A percentile compares a stretch with the other conserved stretches of the same genome.
Evolutionary conservation across 305 asterid genomes (phyloP).

Genomic region (Fraxinus dipetala): DNA sequence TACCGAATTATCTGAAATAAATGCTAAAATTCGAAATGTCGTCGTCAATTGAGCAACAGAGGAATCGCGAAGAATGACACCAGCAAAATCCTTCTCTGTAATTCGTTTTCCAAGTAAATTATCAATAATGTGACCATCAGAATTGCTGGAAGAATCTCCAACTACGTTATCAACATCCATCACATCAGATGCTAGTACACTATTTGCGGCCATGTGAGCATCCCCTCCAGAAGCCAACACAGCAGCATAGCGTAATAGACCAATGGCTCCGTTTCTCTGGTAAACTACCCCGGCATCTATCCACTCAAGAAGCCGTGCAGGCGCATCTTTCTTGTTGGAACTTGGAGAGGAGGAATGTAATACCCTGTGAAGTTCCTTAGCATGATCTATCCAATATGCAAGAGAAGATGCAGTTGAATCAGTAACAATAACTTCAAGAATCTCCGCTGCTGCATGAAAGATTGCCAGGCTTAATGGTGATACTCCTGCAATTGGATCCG

Average conservation of each 20-base stretch:
- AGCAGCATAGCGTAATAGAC: slow-evolving; percentile 70
- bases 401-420: slow-evolving; percentile 79
- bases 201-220: slow-evolving; percentile 85
- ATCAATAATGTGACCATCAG: slow-evolving; percentile 81
- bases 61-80: slow-evolving; percentile 83
- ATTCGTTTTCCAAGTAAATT: slow-evolving; percentile 86
- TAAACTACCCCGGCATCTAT: slow-evolving; percentile 95
- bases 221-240: slow-evolving; percentile 94
- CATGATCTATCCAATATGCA: slow-evolving; percentile 85
- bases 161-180: slow-evolving; percentile 89
- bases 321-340: slow-evolving; percentile 86
- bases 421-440: slow-evolving; percentile 75
- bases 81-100: slow-evolving; percentile 91
- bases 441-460: slow-evolving; percentile 85
- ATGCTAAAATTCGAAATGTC: slow-evolving; percentile 85
- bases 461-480: slow-evolving; percentile 81
- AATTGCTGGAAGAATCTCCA: slow-evolving; percentile 70
- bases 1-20: slow-evolving; percentile 84
- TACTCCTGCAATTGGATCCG: slow-evolving; percentile 77
- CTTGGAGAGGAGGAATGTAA: slow-evolving; percentile 80
- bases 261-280: slow-evolving; percentile 81
- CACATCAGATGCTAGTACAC: slow-evolving; percentile 85
- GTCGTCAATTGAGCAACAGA: slow-evolving; percentile 86
- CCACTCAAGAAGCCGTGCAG: slow-evolving; percentile 94
- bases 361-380: slow-evolving; percentile 72